Evolutionary conservation across 768 basidiomycete species (phyloP).

Genomic region (Galerina marginata): DNA sequence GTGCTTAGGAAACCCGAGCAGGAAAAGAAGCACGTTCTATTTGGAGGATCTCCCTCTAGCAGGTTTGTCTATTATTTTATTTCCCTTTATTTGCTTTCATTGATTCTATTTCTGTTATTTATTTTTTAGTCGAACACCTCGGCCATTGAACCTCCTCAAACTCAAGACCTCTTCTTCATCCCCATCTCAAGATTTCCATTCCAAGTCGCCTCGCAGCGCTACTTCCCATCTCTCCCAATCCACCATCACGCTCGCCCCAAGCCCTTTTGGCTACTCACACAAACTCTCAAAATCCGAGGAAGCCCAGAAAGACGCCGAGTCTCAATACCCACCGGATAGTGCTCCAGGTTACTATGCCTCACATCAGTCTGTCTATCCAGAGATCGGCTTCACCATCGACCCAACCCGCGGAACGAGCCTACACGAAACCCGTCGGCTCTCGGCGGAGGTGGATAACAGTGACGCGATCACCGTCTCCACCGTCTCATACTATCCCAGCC

Average conservation of each 20-base stretch:
- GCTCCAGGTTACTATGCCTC: constrained; percentile 14
- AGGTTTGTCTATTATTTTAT: not conserved
- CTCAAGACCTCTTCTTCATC: constrained; percentile 5
- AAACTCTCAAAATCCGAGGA: constrained; percentile 15
- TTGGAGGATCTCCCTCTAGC: constrained; percentile 4
- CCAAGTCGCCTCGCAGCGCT: not conserved
- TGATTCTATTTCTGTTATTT: not conserved
- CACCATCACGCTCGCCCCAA: constrained; percentile 11
- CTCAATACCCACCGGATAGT: constrained; percentile 2
- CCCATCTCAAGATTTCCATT: not conserved
- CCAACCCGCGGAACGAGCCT: not conserved
- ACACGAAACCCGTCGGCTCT: not conserved
- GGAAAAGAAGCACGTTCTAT: constrained; percentile 4
- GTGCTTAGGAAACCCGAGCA: constrained; percentile 9
- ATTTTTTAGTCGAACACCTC: not conserved
- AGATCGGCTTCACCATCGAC: constrained; percentile 15
- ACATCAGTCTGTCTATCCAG: not conserved
- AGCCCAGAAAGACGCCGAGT: constrained; percentile 10
- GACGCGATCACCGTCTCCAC: constrained; percentile 18
- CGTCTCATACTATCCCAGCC: constrained; percentile 18
- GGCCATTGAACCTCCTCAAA: constrained; percentile 12
- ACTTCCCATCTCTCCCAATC: constrained; percentile 5
- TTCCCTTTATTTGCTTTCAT: not conserved
- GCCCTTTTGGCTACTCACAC: not conserved
- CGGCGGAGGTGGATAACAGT: constrained; percentile 5